Percentiles rank a stretch among this genome's conserved stretches.
These are phyloP conservation scores for Turnera subulata DNA, from an alignment of 345 rosid species.

Conservation along the genomic window DNA sequence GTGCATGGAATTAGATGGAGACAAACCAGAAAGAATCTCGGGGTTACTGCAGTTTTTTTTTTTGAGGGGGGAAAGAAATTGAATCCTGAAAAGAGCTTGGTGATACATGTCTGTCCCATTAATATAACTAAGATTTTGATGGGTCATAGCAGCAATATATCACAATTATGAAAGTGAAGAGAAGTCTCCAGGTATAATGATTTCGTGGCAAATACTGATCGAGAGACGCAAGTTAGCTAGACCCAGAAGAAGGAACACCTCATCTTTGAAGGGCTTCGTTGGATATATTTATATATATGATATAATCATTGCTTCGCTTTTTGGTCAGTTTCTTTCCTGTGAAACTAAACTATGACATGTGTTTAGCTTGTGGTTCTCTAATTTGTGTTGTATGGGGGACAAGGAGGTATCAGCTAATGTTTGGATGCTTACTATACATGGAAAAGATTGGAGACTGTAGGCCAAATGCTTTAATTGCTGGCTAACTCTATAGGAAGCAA, in stretches of 20 bases:
- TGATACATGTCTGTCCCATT: background rate
- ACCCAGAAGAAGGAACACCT: no score
- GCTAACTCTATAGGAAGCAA: no score
- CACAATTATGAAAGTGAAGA: background rate
- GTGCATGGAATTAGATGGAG: background rate
- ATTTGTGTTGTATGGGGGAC: background rate
- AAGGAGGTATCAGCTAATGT: background rate
- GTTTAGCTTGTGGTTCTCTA: background rate
- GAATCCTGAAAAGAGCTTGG: background rate
- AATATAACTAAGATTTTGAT: slow-evolving; percentile 7
- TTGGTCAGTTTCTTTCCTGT: background rate
- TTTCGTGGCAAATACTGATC: background rate
- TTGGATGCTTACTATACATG: background rate
- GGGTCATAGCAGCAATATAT: slow-evolving; percentile 9
- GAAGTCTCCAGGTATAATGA: slow-evolving; percentile 14
- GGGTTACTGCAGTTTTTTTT: background rate
- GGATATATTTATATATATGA: no score
- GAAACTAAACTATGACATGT: slow-evolving; percentile 3
- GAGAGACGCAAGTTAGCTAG: background rate
- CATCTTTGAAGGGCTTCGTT: no score
- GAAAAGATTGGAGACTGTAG: background rate
- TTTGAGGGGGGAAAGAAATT: no score
- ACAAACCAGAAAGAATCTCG: background rate
- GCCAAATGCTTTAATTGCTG: no score
- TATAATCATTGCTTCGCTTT: background rate